Conservation (phyloP, 768 basidiomycete species). For the Xerocomus potaroensis region DNA sequence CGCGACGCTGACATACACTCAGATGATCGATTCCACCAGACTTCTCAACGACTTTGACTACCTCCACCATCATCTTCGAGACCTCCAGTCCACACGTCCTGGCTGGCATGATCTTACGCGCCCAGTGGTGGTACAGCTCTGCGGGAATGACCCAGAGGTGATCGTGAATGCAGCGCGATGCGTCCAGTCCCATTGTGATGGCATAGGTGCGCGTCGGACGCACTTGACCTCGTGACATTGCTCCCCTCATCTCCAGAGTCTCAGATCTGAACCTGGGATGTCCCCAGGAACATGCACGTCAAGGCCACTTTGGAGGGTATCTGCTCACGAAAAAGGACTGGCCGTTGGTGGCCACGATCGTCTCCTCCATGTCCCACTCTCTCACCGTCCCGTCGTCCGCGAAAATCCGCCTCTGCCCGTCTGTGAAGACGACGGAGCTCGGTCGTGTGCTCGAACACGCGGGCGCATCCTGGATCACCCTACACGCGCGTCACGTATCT, state of each 20-base stretch:
- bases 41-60: slow-evolving; percentile 63
- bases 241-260: slow-evolving; percentile 11
- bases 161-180: slow-evolving; percentile 59
- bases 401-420: slow-evolving; percentile 59
- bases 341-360: slow-evolving; percentile 62
- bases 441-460: slow-evolving; percentile 56
- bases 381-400: slow-evolving; percentile 61
- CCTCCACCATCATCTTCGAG: slow-evolving; percentile 57
- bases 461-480: slow-evolving; percentile 65
- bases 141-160: slow-evolving; percentile 62
- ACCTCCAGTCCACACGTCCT: slow-evolving; percentile 35
- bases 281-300: slow-evolving; percentile 64
- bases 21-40: slow-evolving; percentile 66
- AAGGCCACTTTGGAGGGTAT: slow-evolving; percentile 71
- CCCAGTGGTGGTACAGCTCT: slow-evolving; percentile 69
- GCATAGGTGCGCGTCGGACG: slow-evolving; percentile 51
- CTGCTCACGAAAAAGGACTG: slow-evolving; percentile 71
- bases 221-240: not conserved
- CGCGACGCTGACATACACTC: slow-evolving; percentile 67
- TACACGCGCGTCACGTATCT: slow-evolving; percentile 73
- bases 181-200: slow-evolving; percentile 59
- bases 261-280: slow-evolving; percentile 80
- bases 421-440: slow-evolving; percentile 50
- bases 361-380: slow-evolving; percentile 58
- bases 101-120: slow-evolving; percentile 23